A percentile compares a stretch with the other conserved stretches of the same genome.
phyloP scores from a whole-genome alignment of 2,329 filamentous ascomycete genomes.

The Capronia epimyces region DNA sequence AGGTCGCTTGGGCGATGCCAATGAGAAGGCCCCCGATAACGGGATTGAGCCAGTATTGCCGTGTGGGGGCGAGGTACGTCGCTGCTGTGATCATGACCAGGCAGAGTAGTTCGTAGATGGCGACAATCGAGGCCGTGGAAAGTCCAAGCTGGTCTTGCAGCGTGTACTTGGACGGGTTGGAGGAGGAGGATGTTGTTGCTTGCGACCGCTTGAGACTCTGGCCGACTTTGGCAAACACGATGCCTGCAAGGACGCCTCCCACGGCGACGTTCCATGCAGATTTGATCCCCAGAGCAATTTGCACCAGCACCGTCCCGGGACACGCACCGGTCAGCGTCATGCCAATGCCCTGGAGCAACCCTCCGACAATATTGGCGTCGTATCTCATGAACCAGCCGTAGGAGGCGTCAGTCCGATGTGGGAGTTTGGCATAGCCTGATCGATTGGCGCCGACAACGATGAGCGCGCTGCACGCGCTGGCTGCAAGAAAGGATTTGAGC shows the following conservation, averaged over 20 bases:
- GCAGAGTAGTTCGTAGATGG: conserved; percentile 44
- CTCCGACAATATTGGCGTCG: conserved; percentile 62
- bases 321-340: conserved; percentile 63
- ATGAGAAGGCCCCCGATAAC: conserved; percentile 56
- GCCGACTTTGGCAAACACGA: conserved; percentile 31
- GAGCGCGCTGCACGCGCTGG: conserved; percentile 58
- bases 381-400: conserved; percentile 51
- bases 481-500: conserved; percentile 59
- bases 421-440: conserved; percentile 41
- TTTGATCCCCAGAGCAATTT: conserved; percentile 51
- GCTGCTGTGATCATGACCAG: conserved; percentile 38
- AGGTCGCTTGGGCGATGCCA: conserved; percentile 53
- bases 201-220: conserved; percentile 11
- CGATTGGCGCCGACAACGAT: conserved; percentile 42
- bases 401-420: conserved; percentile 48
- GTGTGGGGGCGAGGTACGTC: conserved; percentile 16
- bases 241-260: conserved; percentile 54
- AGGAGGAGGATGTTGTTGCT: not conserved
- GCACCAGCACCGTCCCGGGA: conserved; percentile 59
- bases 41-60: conserved; percentile 39
- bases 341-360: conserved; percentile 57
- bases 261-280: conserved; percentile 50
- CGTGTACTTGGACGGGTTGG: conserved; percentile 14
- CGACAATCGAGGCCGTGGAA: conserved; percentile 30
- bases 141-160: conserved; percentile 20